A percentile compares a stretch with the other conserved stretches of the same genome.
These are phyloP conservation scores for Neurospora hispaniola DNA, from an alignment of 495 filamentous ascomycete species.

Conservation along the genomic window DNA sequence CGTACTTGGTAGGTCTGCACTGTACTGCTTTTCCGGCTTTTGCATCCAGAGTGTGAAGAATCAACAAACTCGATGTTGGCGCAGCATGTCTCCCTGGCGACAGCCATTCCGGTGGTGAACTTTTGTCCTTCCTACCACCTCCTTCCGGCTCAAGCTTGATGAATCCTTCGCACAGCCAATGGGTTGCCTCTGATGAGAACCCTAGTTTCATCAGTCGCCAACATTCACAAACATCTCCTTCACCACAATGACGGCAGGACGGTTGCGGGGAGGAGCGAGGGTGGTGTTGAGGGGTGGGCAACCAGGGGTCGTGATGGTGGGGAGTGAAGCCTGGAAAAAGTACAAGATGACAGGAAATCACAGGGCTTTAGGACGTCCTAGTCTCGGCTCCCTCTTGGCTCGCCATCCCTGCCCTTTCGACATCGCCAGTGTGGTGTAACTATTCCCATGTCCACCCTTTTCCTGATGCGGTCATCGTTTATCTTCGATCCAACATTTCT, in stretches of 20 bases:
- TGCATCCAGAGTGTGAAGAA: background rate
- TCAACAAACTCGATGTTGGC: background rate
- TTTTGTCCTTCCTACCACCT: background rate
- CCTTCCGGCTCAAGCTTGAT: background rate
- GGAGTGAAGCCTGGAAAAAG: background rate
- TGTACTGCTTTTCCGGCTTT: background rate
- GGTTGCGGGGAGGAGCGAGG: background rate
- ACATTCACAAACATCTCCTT: background rate
- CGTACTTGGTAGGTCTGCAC: background rate
- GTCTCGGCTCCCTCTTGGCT: constrained; percentile 9
- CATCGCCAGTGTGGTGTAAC: background rate
- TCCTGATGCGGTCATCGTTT: background rate
- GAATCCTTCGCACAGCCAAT: background rate
- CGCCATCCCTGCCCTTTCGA: background rate
- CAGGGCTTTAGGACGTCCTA: background rate
- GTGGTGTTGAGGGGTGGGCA: background rate
- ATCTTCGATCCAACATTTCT: background rate
- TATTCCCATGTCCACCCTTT: background rate
- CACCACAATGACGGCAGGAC: background rate
- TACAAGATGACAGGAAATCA: background rate
- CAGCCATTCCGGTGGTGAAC: background rate
- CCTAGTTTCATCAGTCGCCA: background rate
- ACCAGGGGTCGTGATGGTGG: background rate
- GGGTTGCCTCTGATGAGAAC: constrained; percentile 6
- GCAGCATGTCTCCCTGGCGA: background rate